Base-by-base conservation (phyloP, 805 yeast species). In the Yamadazyma sp. region DNA sequence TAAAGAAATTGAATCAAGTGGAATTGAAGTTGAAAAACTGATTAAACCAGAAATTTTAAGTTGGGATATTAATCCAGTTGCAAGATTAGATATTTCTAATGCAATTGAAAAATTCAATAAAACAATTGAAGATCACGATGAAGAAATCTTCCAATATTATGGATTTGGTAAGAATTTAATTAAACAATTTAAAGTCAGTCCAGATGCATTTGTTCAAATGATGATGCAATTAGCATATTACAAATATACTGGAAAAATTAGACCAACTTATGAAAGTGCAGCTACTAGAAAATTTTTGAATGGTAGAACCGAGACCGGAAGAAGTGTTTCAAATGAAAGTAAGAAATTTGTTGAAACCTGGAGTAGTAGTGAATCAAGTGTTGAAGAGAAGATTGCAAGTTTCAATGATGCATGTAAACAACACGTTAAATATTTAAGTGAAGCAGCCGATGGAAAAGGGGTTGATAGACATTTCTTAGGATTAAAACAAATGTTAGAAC, bases 211-310 rank as follows among this genome's bases (percentile, higher is more conserved):
- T 55, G 77, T 86, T 34, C 98, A 91, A 62, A 82, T 89, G 81
- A 56, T 88, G 49, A 77, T 91, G 53, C 98, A 91, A 70, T 72
- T 93, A 44, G 96, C 95, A 13, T 83, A 87, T 62, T 91, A 69
- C 70, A 88, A 87, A 63, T 70, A 80, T 62, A 73, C 86, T 26
- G 95, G 95, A 15, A 76, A 73, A 35, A 70, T 78, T 35, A 75
- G 91, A 54, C 96, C 97, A 44, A 91, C 97, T 9, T 91, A 91
- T 63, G 98, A 91, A 63, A 82, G 95, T 33, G 96, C 97, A 3
- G 86, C 98, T 14, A 91, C 97, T 2, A 79, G 98, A 61, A 82
- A 78, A 57, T 91, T 73, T 61, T 82, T 78, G 54, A 80, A 76
- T 52, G 98, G 98, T 37, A 78, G 98, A 59, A 91, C 98, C 7